Conservation (phyloP, 192 early-diverging fungal genomes). For the Coemansia sp. region DNA sequence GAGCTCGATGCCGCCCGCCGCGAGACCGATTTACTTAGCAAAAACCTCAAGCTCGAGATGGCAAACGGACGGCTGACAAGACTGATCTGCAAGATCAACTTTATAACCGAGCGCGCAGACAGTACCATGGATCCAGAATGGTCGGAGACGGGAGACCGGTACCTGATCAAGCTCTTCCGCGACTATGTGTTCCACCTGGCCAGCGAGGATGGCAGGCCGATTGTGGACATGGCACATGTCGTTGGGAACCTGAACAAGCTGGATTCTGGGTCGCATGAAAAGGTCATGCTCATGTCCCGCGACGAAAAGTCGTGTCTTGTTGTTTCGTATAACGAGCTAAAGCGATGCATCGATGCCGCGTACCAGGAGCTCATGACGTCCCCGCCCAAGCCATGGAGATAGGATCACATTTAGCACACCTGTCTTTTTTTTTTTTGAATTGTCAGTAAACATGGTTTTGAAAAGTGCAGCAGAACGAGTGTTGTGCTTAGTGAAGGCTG, state of each 20-base stretch:
- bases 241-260: slow-evolving; percentile 94
- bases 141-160: slow-evolving; percentile 98
- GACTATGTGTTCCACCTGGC: slow-evolving; percentile 99
- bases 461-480: too few relatives aligned
- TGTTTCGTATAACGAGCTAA: slow-evolving; percentile 93
- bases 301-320: slow-evolving; percentile 97
- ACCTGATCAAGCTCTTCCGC: slow-evolving; percentile 95
- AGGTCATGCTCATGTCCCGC: slow-evolving; percentile 90
- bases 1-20: slow-evolving; percentile 46
- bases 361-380: slow-evolving; percentile 68
- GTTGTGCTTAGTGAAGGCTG: too few relatives aligned
- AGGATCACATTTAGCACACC: not conserved
- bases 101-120: slow-evolving; percentile 90
- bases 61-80: slow-evolving; percentile 91
- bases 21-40: slow-evolving; percentile 77
- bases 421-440: not conserved
- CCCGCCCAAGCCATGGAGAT: slow-evolving; percentile 12
- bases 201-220: slow-evolving; percentile 75
- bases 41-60: slow-evolving; percentile 77
- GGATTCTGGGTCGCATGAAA: slow-evolving; percentile 93
- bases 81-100: slow-evolving; percentile 86
- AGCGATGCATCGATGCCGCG: slow-evolving; percentile 84
- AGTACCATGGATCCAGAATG: slow-evolving; percentile 84
- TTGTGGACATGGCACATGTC: slow-evolving; percentile 91
- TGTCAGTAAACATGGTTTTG: too few relatives aligned